phyloP scores from a whole-genome alignment of 257 asterid species.

The Leonotis leonurus region DNA sequence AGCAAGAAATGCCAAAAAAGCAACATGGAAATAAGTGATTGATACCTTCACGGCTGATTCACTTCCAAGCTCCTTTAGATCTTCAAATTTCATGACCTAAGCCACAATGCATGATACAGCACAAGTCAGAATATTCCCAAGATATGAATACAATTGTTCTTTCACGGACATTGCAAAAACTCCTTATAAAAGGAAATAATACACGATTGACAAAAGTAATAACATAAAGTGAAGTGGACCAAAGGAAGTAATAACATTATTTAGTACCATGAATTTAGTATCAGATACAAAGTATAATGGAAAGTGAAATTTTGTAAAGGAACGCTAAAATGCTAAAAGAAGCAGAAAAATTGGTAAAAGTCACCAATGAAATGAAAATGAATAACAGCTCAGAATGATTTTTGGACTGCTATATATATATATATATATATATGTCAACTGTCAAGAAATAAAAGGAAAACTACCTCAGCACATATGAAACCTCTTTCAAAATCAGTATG shows the following conservation, averaged over 20 bases:
- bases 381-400: not conserved
- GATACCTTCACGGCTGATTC: slow-evolving; percentile 93
- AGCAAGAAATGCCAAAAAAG: not conserved
- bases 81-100: slow-evolving; percentile 97
- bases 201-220: no score
- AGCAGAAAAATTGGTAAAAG: not conserved
- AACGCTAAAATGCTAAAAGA: not conserved
- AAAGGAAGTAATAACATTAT: no score
- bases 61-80: slow-evolving; percentile 79
- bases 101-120: no score
- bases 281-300: no score
- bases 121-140: no score
- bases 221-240: no score
- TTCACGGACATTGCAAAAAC: no score
- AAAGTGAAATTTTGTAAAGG: not conserved
- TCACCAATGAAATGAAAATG: not conserved
- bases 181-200: no score
- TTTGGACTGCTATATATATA: not conserved
- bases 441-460: not conserved
- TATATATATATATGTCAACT: no score
- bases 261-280: no score
- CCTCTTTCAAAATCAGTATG: slow-evolving; percentile 96
- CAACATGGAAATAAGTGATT: not conserved
- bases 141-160: no score
- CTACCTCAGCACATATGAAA: slow-evolving; percentile 96